Conservation (phyloP, 371 early-diverging fungal species). For the Mortierella polycephala region DNA sequence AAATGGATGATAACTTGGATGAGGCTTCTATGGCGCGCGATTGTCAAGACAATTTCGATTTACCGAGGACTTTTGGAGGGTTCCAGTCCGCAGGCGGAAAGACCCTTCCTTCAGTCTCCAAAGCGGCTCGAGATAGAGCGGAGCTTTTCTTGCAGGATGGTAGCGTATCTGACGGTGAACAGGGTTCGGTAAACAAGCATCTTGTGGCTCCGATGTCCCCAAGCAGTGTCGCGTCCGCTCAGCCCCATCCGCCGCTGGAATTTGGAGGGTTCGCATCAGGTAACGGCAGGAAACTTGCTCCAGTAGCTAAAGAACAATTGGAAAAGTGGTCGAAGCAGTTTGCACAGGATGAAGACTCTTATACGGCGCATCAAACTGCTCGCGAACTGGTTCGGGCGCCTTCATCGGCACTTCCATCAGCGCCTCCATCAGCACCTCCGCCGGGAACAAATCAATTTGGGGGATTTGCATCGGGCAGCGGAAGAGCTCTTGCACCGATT, state of each 20-base stretch:
- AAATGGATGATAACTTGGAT: neutral
- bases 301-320: conserved; percentile 9
- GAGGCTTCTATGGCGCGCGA: neutral
- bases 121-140: conserved; percentile 15
- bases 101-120: conserved; percentile 19
- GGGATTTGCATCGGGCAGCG: conserved; percentile 31
- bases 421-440: neutral
- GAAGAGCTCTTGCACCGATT: conserved; percentile 28
- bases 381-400: neutral
- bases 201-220: neutral
- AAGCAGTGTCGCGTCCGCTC: neutral
- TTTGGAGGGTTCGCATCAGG: conserved; percentile 34
- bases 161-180: neutral
- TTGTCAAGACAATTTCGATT: neutral
- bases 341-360: conserved; percentile 10
- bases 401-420: neutral
- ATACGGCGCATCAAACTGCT: neutral
- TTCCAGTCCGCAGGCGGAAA: conserved; percentile 26
- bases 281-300: conserved; percentile 19
- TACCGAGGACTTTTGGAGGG: conserved; percentile 2
- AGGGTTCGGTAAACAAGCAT: neutral
- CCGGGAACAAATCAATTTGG: neutral
- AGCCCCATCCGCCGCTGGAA: neutral
- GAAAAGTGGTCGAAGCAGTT: conserved; percentile 32
- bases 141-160: conserved; percentile 21